These are phyloP conservation scores for Aspergillus olivimuriae DNA, from an alignment of 495 filamentous ascomycete genomes.

Conservation along the genomic window DNA sequence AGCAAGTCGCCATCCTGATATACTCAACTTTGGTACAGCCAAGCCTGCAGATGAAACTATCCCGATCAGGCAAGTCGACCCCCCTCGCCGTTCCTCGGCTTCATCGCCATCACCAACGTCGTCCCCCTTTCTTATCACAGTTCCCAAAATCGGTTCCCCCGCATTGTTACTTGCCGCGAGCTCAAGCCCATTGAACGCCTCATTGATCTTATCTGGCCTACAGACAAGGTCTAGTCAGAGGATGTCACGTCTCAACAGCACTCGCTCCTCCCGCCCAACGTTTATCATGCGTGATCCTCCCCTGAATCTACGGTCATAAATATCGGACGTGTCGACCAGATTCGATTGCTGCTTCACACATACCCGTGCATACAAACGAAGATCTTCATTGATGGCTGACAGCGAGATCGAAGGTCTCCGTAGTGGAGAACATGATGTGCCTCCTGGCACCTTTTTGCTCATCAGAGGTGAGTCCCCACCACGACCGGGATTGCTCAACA, in stretches of 20 bases:
- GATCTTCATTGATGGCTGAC: slow-evolving; percentile 16
- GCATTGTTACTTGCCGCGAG: neutral
- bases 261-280: too few relatives aligned
- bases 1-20: too few relatives aligned
- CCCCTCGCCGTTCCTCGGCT: neutral
- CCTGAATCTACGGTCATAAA: too few relatives aligned
- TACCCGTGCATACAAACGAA: too few relatives aligned
- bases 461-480: slow-evolving; percentile 16
- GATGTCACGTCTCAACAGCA: too few relatives aligned
- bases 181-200: neutral
- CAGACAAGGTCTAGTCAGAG: too few relatives aligned
- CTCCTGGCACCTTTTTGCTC: slow-evolving; percentile 30
- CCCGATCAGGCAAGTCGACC: slow-evolving; percentile 7
- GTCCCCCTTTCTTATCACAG: neutral
- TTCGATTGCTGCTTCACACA: too few relatives aligned
- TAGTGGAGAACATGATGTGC: slow-evolving; percentile 5
- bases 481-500: neutral
- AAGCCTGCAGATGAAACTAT: neutral
- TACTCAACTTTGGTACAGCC: neutral
- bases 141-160: too few relatives aligned
- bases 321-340: too few relatives aligned
- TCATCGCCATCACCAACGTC: neutral
- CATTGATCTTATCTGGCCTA: slow-evolving; percentile 1
- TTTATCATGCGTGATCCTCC: too few relatives aligned
- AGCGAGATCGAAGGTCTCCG: neutral